Evolutionary conservation across 2,329 filamentous ascomycete species (phyloP), one percentile per base, ranked within the genome.

Genomic region (Paraphaeosphaeria minitans): DNA sequence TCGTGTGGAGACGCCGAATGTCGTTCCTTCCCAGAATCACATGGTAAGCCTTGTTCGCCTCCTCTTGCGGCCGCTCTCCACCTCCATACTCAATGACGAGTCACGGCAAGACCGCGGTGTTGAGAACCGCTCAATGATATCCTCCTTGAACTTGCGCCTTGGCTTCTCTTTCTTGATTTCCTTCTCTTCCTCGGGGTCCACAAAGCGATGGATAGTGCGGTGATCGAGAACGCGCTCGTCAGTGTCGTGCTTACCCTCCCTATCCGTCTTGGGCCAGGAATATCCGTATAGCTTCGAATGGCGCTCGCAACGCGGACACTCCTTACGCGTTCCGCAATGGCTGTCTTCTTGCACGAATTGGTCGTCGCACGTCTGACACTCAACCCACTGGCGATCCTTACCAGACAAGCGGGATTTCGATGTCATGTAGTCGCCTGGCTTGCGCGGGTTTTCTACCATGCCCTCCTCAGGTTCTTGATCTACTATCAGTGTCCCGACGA

Each of bases 201-300:
- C 79, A 69, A 97, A 97, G 0, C 94, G 89, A 75, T 97, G 91
- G 3, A 98, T 85, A 0, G 84, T 88, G n/a, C 94, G 84, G 72
- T 97, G 93, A 72, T 98, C 94, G 59, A 95, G 82, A 0, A 96
- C 81, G 6, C 87, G 76, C 66, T 87, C 81, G 62, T 87, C 84
- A 9, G 85, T 88, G 72, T 98, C 95, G 21, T 85, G 77, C 16
- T 87, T 86, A 0, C 91, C 91, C 27, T 89, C 87, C 61, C 84
- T 89, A 59, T 97, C 90, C 0, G 95, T 98, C 81, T 99, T 97
- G 6, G 95, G 95, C 95, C 95, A 99, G 57, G 90, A 83, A 72
- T 91, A 97, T 0, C 96, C 96, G 74, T 98, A 99, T 0, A 99
- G 80, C 79, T 96, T 98, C 16, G 91, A 96, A 73, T 99, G 95